A percentile compares a stretch with the other conserved stretches of the same genome.
Conservation (phyloP, 768 basidiomycete genomes). For the Boletus rex-veris region DNA sequence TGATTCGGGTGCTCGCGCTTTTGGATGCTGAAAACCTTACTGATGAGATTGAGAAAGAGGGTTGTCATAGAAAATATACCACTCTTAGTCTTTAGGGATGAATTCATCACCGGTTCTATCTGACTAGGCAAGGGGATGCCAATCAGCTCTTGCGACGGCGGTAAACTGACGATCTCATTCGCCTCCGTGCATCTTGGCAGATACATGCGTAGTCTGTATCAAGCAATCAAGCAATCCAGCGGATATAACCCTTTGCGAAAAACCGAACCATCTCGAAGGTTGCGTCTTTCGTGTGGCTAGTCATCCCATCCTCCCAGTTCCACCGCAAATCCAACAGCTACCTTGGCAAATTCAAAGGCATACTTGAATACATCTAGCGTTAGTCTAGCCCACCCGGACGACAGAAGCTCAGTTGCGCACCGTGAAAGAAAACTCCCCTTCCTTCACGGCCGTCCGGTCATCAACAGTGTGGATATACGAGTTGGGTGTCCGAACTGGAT, state of each 20-base stretch:
- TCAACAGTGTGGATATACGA: constrained; percentile 39
- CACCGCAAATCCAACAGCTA: constrained; percentile 54
- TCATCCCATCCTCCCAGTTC: constrained; percentile 38
- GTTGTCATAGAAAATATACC: not conserved
- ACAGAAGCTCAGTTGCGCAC: constrained; percentile 2
- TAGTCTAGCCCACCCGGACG: too few relatives aligned
- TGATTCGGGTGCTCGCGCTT: not conserved
- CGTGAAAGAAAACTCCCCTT: constrained; percentile 44
- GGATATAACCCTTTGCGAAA: too few relatives aligned
- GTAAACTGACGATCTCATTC: too few relatives aligned
- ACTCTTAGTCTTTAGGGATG: not conserved
- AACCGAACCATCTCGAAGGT: too few relatives aligned
- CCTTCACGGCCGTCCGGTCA: constrained; percentile 21
- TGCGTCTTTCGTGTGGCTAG: not conserved
- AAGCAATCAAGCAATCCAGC: too few relatives aligned
- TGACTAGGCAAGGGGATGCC: too few relatives aligned
- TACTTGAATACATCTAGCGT: constrained; percentile 13
- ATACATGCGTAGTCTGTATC: too few relatives aligned
- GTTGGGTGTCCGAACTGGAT: constrained; percentile 39
- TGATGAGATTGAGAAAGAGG: not conserved
- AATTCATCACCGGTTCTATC: too few relatives aligned
- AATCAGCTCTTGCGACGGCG: too few relatives aligned
- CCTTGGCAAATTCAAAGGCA: constrained; percentile 58
- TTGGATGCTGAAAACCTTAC: constrained; percentile 6
- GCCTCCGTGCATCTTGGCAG: too few relatives aligned